These are phyloP conservation scores for Globisporangium yorkense DNA, from an alignment of 352 stramenopile genomes.

Conservation along the genomic window DNA sequence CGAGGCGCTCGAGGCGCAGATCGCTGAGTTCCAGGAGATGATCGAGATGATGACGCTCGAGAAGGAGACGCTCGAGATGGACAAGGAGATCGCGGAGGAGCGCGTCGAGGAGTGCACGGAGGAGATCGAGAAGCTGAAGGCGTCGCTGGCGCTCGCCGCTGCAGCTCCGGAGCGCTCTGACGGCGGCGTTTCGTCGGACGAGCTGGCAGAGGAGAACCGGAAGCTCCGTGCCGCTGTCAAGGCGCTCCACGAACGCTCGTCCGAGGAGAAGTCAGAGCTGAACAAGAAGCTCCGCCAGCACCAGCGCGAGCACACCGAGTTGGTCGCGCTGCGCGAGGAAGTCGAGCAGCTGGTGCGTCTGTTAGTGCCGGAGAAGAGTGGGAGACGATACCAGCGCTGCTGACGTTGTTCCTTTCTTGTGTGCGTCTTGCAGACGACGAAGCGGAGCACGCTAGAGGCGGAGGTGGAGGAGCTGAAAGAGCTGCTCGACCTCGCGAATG, in stretches of 20 bases:
- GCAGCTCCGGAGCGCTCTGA: constrained; percentile 36
- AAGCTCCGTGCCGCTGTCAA: constrained; percentile 81
- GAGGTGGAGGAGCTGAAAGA: constrained; percentile 85
- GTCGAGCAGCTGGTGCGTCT: constrained; percentile 60
- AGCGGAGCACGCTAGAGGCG: constrained; percentile 43
- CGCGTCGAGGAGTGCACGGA: constrained; percentile 63
- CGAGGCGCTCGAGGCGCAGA: constrained; percentile 55
- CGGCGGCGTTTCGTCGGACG: constrained; percentile 15
- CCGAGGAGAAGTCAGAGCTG: constrained; percentile 76
- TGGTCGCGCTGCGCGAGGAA: constrained; percentile 57
- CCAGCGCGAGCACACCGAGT: constrained; percentile 65
- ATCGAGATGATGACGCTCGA: constrained; percentile 83
- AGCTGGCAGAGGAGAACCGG: constrained; percentile 74
- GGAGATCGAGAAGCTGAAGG: constrained; percentile 73
- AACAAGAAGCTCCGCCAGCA: constrained; percentile 75
- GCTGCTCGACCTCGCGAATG: constrained; percentile 78
- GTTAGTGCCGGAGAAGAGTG: neutral
- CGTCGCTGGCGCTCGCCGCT: constrained; percentile 41
- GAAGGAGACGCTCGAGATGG: constrained; percentile 85
- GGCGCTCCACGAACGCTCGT: constrained; percentile 71
- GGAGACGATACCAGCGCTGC: too few species aligned
- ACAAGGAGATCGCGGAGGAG: constrained; percentile 87
- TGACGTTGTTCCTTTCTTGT: neutral
- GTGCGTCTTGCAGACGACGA: constrained; percentile 28
- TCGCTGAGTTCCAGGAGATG: constrained; percentile 74